Percentiles rank a stretch among this genome's conserved stretches.
Evolutionary conservation across 2,329 filamentous ascomycete genomes (phyloP).

Genomic region (Coniochaeta prunicola): DNA sequence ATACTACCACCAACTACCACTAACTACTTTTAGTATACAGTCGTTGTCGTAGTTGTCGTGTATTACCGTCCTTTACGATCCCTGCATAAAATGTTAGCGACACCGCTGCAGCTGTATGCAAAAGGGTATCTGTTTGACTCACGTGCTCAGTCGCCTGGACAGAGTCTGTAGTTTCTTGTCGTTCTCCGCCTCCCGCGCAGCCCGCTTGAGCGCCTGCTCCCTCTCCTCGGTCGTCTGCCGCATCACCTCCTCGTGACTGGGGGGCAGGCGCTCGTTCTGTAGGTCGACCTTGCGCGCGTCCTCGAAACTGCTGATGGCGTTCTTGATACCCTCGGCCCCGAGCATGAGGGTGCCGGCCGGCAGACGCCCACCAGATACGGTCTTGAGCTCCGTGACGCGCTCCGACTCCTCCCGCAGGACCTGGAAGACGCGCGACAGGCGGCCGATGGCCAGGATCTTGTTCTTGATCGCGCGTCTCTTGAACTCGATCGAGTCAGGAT

Average conservation of each 20-base stretch:
- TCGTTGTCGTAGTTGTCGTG: no score
- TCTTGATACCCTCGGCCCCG: conserved; percentile 96
- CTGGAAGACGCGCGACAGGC: conserved; percentile 95
- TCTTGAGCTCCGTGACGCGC: conserved; percentile 95
- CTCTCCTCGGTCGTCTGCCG: conserved; percentile 76
- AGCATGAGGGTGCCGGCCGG: conserved; percentile 96
- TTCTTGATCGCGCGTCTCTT: conserved; percentile 98
- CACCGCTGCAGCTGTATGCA: not conserved
- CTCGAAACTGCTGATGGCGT: conserved; percentile 94
- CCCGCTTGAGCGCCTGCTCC: conserved; percentile 77
- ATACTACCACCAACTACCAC: no score
- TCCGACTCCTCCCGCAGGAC: conserved; percentile 96
- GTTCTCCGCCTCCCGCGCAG: conserved; percentile 82
- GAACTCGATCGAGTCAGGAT: conserved; percentile 84
- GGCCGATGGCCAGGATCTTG: conserved; percentile 97
- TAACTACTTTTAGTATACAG: no score
- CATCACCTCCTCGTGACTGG: conserved; percentile 84
- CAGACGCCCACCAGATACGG: conserved; percentile 82
- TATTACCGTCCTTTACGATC: conserved; percentile 9
- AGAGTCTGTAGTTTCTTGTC: conserved; percentile 81
- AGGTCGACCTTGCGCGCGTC: conserved; percentile 95
- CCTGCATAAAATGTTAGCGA: conserved; percentile 2
- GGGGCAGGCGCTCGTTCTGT: conserved; percentile 91
- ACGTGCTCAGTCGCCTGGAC: conserved; percentile 93
- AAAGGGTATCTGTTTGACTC: conserved; percentile 36